Base-by-base conservation (phyloP, 1,284 basidiomycete species). In the Macrocybe sp. region DNA sequence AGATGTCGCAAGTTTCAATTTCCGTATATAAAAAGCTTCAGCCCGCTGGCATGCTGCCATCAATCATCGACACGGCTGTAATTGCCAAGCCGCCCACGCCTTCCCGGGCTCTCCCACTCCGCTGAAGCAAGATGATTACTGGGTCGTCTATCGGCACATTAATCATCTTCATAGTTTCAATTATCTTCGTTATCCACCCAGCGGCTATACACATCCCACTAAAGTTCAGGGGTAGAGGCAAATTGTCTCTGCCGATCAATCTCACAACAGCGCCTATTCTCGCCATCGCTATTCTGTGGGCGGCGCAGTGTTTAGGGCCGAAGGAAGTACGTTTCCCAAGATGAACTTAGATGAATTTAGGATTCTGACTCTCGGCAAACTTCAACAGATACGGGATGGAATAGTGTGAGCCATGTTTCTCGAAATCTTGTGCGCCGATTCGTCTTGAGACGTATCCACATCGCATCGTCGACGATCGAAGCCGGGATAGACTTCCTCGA, bases 321-420 rank as follows among this genome's bases (percentile, higher is more conserved):
- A 56, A 28, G 28, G 50, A 51, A 32, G 61, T 63, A 28, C 22
- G 28, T 7, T 7, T 47, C 7, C 33, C 32, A 34, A 8, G 5
- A 10, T 11, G 29, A 11, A 30, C 42, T 39, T 12, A 22, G 7
- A 22, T 22, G 22, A 4, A 22, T 22, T 22, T 22, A 22, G 22
- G 22, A 22, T 22, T 22, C 22, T 22, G 22, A 22, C 22, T 4
- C 22, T 22, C 22, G 2, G 22, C 4, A 22, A 22, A 22, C 22
- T 22, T 22, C 22, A 4, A 22, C 59, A 85, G 73, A 64, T 96
- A 28, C 75, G 82, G 5, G 69, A 78, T 47, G 94, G 94, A 1
- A 83, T 88, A 46, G 70, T 86, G 68, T 69, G 37, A 16, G 60
- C 54, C 12, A 16, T 14, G 8, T 16, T 36, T 35, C n/a, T 28